phyloP scores from a whole-genome alignment of 352 stramenopile species.

The Phytophthora quininea region DNA sequence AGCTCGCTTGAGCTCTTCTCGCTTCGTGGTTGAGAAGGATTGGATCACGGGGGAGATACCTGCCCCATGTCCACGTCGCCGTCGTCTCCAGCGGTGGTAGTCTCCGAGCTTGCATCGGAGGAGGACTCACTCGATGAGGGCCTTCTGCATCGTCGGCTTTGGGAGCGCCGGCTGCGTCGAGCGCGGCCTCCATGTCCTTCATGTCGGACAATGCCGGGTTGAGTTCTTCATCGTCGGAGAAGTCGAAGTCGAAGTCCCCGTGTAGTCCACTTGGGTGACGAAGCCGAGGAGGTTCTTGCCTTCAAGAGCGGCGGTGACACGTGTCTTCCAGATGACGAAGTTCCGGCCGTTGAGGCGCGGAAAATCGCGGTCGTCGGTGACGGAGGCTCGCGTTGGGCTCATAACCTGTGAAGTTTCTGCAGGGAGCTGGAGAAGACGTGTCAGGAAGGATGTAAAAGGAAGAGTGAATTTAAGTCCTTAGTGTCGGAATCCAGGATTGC shows the following conservation, averaged over 20 bases:
- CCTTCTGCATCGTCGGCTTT: background rate
- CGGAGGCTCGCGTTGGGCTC: conserved; percentile 14
- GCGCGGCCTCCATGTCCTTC: background rate
- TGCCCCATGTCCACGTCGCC: background rate
- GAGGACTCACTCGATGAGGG: background rate
- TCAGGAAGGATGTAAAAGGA: no score
- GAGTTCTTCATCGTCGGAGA: conserved; percentile 3
- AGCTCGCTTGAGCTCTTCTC: conserved; percentile 7
- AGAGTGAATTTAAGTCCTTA: background rate
- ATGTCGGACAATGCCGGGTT: background rate
- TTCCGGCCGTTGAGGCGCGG: background rate
- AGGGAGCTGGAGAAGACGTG: no score
- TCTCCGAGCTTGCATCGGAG: background rate
- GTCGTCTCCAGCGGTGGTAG: background rate
- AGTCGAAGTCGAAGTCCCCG: conserved; percentile 7
- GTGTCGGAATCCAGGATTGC: no score
- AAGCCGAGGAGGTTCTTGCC: conserved; percentile 22
- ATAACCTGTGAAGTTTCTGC: conserved; percentile 1
- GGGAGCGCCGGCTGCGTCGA: background rate
- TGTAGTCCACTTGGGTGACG: conserved; percentile 11
- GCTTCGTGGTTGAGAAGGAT: conserved; percentile 4
- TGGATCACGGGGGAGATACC: background rate
- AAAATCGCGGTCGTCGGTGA: background rate
- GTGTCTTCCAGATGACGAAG: conserved; percentile 13
- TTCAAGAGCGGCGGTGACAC: conserved; percentile 16